phyloP scores from a whole-genome alignment of 2,329 filamentous ascomycete species.

The Talaromyces sp. region DNA sequence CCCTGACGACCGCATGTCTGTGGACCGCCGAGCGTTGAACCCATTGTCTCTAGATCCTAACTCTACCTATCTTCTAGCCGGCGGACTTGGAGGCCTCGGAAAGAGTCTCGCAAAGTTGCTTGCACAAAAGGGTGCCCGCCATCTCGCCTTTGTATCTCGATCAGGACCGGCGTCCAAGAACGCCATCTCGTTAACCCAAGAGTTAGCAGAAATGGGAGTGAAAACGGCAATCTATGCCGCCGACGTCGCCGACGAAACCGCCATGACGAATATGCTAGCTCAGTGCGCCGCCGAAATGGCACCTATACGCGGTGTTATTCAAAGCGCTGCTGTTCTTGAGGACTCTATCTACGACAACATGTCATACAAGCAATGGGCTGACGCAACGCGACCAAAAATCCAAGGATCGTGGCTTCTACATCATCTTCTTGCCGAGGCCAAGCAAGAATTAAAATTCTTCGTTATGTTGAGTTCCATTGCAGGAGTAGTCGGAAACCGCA shows the following conservation, averaged over 20 bases:
- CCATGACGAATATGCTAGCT: neutral
- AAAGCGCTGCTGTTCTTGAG: slow-evolving; percentile 39
- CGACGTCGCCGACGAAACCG: neutral
- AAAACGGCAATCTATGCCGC: neutral
- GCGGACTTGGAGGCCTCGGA: slow-evolving; percentile 26
- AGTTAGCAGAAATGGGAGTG: neutral
- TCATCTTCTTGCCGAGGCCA: slow-evolving; percentile 22
- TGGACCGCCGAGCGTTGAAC: neutral
- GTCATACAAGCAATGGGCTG: slow-evolving; percentile 30
- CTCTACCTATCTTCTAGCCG: slow-evolving; percentile 5
- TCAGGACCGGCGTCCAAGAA: slow-evolving; percentile 26
- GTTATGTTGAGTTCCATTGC: slow-evolving; percentile 37
- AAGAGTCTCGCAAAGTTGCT: slow-evolving; percentile 34
- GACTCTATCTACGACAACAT: slow-evolving; percentile 38
- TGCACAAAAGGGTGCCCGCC: slow-evolving; percentile 29
- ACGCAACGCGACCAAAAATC: slow-evolving; percentile 40
- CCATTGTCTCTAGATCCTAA: neutral
- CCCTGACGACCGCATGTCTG: neutral
- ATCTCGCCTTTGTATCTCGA: slow-evolving; percentile 35
- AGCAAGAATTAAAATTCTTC: slow-evolving; percentile 39
- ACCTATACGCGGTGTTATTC: slow-evolving; percentile 36
- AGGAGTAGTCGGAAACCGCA: slow-evolving; percentile 28
- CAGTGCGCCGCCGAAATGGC: slow-evolving; percentile 23
- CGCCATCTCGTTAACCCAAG: neutral
- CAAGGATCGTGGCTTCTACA: slow-evolving; percentile 32